These are phyloP conservation scores for Coprinopsis marcescibilis DNA, from an alignment of 768 basidiomycete species.

Conservation along the genomic window DNA sequence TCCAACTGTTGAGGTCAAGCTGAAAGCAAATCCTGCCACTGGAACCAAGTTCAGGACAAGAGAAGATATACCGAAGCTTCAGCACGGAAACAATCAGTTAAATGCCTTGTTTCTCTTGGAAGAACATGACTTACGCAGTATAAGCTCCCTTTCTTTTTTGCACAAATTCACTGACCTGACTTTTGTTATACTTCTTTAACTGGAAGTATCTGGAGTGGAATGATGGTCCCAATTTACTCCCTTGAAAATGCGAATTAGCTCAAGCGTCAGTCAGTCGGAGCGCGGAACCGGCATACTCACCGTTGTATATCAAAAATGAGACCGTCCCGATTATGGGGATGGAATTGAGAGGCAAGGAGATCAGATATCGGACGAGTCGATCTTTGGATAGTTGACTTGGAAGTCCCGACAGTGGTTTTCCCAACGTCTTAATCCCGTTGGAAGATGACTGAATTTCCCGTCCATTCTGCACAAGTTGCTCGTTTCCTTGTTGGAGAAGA, in stretches of 20 bases:
- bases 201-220: conserved; percentile 68
- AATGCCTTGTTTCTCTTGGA: no score
- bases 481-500: conserved; percentile 29
- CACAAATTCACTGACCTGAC: conserved; percentile 40
- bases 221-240: conserved; percentile 43
- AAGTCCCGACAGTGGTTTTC: conserved; percentile 43
- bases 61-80: conserved; percentile 55
- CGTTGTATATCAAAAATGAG: conserved; percentile 54
- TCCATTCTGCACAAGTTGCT: conserved; percentile 25
- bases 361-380: conserved; percentile 49
- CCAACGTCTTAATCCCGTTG: conserved; percentile 37
- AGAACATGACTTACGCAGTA: conserved; percentile 45
- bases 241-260: conserved; percentile 19
- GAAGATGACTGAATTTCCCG: conserved; percentile 26
- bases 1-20: conserved; percentile 59
- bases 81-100: neutral
- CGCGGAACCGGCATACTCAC: conserved; percentile 16
- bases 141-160: conserved; percentile 50
- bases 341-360: conserved; percentile 63
- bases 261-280: conserved; percentile 1
- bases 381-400: conserved; percentile 39
- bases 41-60: conserved; percentile 58
- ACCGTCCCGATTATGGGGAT: conserved; percentile 62
- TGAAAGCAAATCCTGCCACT: conserved; percentile 51
- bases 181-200: conserved; percentile 48